A percentile compares a stretch with the other conserved stretches of the same genome.
phyloP scores from a whole-genome alignment of 2,329 filamentous ascomycete genomes.

The Alternaria triticimaculans region DNA sequence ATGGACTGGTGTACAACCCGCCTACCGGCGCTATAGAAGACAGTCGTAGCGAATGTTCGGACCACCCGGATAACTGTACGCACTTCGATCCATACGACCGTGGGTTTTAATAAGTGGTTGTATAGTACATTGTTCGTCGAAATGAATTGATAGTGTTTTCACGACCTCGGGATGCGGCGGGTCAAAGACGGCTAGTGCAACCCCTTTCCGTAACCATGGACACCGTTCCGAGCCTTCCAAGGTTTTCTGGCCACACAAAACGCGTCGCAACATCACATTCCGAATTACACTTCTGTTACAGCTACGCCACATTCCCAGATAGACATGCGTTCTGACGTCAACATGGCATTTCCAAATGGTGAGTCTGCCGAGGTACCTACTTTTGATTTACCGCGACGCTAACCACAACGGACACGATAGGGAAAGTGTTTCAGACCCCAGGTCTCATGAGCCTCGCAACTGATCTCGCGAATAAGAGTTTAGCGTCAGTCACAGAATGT shows the following conservation, averaged over 20 bases:
- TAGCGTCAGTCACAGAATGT: no score
- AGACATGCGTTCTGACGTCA: background rate
- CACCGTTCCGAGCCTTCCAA: background rate
- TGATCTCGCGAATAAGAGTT: no score
- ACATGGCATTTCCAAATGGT: background rate
- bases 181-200: background rate
- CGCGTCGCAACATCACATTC: background rate
- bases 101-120: no score
- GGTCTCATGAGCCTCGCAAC: no score
- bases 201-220: background rate
- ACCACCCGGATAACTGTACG: no score
- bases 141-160: no score
- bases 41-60: no score
- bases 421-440: background rate
- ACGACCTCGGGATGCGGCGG: no score
- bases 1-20: no score
- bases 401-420: background rate
- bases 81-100: no score
- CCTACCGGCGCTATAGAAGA: no score
- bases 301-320: background rate
- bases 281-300: background rate
- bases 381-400: fast-evolving
- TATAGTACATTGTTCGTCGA: background rate
- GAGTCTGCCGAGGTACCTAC: background rate
- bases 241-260: background rate